Evolutionary conservation across 306 rosid genomes (phyloP).

Genomic region (Arachis stenosperma): DNA sequence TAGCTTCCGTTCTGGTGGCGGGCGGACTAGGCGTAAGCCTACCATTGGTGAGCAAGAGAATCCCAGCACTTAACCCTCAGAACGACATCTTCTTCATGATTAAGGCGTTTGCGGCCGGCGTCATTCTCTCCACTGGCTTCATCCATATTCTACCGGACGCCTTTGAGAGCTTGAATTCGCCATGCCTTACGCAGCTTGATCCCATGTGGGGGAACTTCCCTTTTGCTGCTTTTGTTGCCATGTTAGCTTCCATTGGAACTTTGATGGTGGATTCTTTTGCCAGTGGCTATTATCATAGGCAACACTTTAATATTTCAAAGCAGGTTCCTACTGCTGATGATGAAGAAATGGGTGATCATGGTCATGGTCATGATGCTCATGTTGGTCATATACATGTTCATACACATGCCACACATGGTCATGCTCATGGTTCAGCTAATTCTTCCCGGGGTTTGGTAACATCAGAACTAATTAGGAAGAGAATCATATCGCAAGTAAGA

Average conservation of each 20-base stretch:
- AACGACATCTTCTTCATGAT: constrained; percentile 63
- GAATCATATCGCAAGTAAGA: constrained; percentile 80
- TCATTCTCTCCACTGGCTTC: constrained; percentile 70
- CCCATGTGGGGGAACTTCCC: constrained; percentile 67
- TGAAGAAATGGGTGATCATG: constrained; percentile 51
- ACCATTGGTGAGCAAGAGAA: constrained; percentile 60
- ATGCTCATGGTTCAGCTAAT: constrained; percentile 73
- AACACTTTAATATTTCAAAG: constrained; percentile 49
- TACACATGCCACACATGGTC: constrained; percentile 95
- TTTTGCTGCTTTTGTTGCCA: constrained; percentile 64
- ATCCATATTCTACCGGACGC: constrained; percentile 79
- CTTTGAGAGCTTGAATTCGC: constrained; percentile 55
- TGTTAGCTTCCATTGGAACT: constrained; percentile 66
- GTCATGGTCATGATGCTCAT: constrained; percentile 73
- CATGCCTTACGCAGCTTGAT: constrained; percentile 46
- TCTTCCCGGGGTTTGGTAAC: constrained; percentile 36
- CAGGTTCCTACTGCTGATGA: constrained; percentile 52
- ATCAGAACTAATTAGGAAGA: constrained; percentile 58
- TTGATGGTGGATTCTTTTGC: constrained; percentile 73
- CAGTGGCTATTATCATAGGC: constrained; percentile 58
- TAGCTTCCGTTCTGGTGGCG: constrained; percentile 61
- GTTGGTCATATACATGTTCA: constrained; percentile 87
- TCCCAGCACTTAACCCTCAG: constrained; percentile 56
- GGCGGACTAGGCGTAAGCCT: constrained; percentile 73
- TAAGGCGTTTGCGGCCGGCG: constrained; percentile 80